These are phyloP conservation scores for Populus deltoides DNA, from an alignment of 345 rosid genomes.

Conservation along the genomic window DNA sequence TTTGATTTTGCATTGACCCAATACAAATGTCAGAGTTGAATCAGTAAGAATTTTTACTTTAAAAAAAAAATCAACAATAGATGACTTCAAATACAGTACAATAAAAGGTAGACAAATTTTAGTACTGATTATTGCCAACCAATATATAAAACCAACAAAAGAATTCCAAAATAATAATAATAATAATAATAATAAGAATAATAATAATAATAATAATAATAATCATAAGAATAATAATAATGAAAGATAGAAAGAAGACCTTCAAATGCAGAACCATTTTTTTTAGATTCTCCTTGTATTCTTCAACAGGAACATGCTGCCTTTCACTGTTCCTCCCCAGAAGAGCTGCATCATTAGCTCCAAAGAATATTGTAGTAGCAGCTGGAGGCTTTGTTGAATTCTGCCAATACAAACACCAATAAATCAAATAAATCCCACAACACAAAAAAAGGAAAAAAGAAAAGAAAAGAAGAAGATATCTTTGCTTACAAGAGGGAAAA, in stretches of 20 bases:
- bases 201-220: neutral
- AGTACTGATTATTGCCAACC: neutral
- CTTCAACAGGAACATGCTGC: conserved; percentile 80
- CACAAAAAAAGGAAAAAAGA: neutral
- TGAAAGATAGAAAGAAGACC: conserved; percentile 33
- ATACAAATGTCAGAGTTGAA: too few relatives aligned
- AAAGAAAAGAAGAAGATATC: neutral
- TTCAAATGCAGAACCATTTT: conserved; percentile 76
- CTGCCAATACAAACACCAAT: conserved; percentile 29
- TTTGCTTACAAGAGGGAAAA: conserved; percentile 60
- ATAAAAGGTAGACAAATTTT: neutral
- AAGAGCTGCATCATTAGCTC: conserved; percentile 95
- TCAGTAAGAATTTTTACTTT: too few relatives aligned
- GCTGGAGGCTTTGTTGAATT: conserved; percentile 50
- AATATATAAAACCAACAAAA: neutral
- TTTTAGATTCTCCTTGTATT: conserved; percentile 63
- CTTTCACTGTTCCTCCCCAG: conserved; percentile 61
- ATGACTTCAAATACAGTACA: neutral
- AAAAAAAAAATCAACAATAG: too few relatives aligned
- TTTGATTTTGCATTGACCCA: too few relatives aligned
- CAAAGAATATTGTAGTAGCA: conserved; percentile 81
- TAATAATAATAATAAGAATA: neutral
- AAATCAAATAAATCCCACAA: neutral
- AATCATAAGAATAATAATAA: neutral
- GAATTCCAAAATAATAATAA: neutral